Percentiles rank a stretch among this genome's conserved stretches.
Evolutionary conservation across 805 yeast species (phyloP).

Genomic region (Maudiozyma turicensis): DNA sequence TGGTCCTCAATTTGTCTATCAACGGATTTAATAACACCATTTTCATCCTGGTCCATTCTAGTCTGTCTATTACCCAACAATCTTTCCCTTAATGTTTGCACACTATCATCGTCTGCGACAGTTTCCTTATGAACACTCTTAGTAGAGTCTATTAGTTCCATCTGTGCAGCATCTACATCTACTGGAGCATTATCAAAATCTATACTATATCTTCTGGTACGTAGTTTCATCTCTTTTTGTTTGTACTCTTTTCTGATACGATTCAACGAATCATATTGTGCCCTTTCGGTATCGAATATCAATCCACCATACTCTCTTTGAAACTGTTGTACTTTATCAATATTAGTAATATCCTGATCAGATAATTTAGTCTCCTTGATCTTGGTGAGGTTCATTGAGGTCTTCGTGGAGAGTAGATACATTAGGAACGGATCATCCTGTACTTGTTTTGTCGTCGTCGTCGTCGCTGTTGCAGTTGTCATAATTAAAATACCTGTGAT

Average conservation of each 20-base stretch:
- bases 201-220: slow-evolving; percentile 22
- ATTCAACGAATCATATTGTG: not conserved
- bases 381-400: not conserved
- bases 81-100: slow-evolving; percentile 27
- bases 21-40: slow-evolving; percentile 9
- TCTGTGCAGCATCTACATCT: not conserved
- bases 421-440: not conserved
- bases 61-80: slow-evolving; percentile 17
- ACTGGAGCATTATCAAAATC: slow-evolving; percentile 20
- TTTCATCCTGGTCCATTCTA: not conserved
- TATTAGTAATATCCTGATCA: not conserved
- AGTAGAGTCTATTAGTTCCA: not conserved
- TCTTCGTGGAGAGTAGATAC: slow-evolving; percentile 1
- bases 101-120: not conserved
- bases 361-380: not conserved
- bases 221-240: slow-evolving; percentile 8
- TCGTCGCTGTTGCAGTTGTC: too few species aligned
- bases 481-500: too few species aligned
- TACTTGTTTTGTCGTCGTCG: too few species aligned
- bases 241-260: slow-evolving; percentile 10
- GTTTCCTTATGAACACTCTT: not conserved
- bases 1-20: slow-evolving; percentile 31
- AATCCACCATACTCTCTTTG: not conserved
- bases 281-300: slow-evolving; percentile 1
- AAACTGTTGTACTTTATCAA: not conserved